Evolutionary conservation across 768 basidiomycete genomes (phyloP), one percentile per base, ranked within the genome.

Genomic region (Gymnopilus dilepis): DNA sequence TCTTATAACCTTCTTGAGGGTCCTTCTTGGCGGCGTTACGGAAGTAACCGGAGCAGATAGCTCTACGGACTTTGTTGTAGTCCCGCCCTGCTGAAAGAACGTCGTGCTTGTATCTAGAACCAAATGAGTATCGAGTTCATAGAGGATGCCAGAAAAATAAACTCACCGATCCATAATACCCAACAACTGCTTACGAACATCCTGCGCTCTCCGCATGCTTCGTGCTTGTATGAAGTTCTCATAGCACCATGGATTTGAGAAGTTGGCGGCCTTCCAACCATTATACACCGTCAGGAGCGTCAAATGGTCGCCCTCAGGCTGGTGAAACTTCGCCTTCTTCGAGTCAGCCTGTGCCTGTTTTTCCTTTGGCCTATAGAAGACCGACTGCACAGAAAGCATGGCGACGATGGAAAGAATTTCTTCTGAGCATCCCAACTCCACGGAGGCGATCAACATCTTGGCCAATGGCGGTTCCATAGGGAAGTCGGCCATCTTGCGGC

Each of bases 311-410:
- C 97, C 97, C 78, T 99, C 97, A 0, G 97, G 94, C 73, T 99
- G 94, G 76, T 99, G 97, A 78, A 99, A 99, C 75, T 99, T 99
- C 31, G 97, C 97, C 75, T 99, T 99, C 81, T 99, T 99, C 34
- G 97, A 95, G 76, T 99, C 97, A 0, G 97, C 97, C 76, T 99
- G 97, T 11, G 93, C 95, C 73, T 99, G 97, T 77, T 99, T 99
- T 77, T 99, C 97, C 76, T 99, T 98, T n/a, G 97, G 97, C 37
- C 97, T 87, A 76, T 99, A 99, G 75, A 99, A 99, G 38, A 99
- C 94, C 52, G 87, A 92, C 72, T 97, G 96, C 30, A 97, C 94
- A 3, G 94, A 95, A 40, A 99, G 79, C 97, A 99, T 99, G 8
- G 96, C 97, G 1, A 98, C 95, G 55, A 99, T 91, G 3, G 94